Base-by-base conservation (phyloP, 768 basidiomycete species). In the Chiua virens region DNA sequence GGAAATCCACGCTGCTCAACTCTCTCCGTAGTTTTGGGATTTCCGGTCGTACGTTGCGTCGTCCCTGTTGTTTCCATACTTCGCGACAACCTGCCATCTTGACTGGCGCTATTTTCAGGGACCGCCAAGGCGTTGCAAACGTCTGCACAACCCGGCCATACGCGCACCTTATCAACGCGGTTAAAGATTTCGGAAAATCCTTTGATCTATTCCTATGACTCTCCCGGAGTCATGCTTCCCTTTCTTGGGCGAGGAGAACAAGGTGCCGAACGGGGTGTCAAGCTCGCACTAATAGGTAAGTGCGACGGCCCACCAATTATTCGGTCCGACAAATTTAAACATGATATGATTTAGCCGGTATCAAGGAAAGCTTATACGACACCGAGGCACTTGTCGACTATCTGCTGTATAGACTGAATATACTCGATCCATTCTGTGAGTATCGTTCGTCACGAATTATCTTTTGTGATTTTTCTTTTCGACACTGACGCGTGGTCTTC, bases 191-290 rank as follows among this genome's bases (percentile, higher is more conserved):
- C 83, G 22, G 68, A 87, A 52, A 78, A 86, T 48, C 93, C 94
- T 3, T 73, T 83, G 8, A 86, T 97, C 11, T 98, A 98, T 73
- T 89, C 97, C 5, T 93, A 87, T 62, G 97, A 99, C 74, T 86
- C 92, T 9, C 97, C 97, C 3, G 97, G 97, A 3, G 90, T 98
- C 42, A 98, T 98, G 95, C 76, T 97, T 38, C 92, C 94, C 11
- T 98, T 88, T 72, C 79, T 98, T 27, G 97, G 97, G 1, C 81
- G 76, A 52, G 97, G 97, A 5, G 77, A 81, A 48, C 79, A 79
- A 56, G 96, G 93, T 17, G 87, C 92, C 45, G 97, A 99, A 70
- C 79, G 91, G 62, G 96, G 91, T 11, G 79, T 97, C 47, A 98
- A 95, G 70, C 81, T 98, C 20, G 95, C 92, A 42, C 73, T 98